A percentile compares a stretch with the other conserved stretches of the same genome.
phyloP scores from a whole-genome alignment of 2,329 filamentous ascomycete species.

The Trichoderma sp. region DNA sequence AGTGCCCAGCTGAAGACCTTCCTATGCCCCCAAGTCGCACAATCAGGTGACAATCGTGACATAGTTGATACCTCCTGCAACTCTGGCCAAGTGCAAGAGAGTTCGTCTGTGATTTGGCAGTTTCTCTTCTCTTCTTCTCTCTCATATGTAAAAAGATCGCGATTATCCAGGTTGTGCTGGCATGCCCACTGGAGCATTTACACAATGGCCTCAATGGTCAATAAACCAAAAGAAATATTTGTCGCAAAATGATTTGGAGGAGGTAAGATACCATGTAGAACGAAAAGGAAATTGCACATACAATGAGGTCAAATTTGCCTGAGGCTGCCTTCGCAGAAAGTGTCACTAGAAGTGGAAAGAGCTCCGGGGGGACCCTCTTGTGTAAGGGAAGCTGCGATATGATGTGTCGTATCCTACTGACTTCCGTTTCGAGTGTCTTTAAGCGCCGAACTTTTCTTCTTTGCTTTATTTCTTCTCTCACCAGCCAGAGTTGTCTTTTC shows the following conservation, averaged over 20 bases:
- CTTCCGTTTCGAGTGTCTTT: neutral
- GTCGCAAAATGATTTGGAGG: neutral
- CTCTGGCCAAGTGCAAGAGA: neutral
- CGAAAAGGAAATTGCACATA: neutral
- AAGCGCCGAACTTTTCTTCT: neutral
- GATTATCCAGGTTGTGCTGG: too few species aligned
- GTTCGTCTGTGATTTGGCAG: neutral
- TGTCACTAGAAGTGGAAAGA: neutral
- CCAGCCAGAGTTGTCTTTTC: neutral
- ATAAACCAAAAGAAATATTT: neutral
- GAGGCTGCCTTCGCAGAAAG: neutral
- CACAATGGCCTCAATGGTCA: neutral
- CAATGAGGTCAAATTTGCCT: neutral
- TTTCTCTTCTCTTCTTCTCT: neutral
- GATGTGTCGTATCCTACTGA: neutral
- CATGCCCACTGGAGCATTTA: neutral
- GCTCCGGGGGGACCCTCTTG: neutral
- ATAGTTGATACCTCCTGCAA: neutral
- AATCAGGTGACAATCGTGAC: neutral
- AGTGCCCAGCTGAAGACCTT: neutral
- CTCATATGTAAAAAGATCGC: neutral
- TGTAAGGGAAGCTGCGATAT: neutral
- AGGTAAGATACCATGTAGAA: neutral
- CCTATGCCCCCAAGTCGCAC: neutral
- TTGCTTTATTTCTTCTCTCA: neutral